phyloP scores from a whole-genome alignment of 495 filamentous ascomycete species.

The Trichocladium antarcticum region DNA sequence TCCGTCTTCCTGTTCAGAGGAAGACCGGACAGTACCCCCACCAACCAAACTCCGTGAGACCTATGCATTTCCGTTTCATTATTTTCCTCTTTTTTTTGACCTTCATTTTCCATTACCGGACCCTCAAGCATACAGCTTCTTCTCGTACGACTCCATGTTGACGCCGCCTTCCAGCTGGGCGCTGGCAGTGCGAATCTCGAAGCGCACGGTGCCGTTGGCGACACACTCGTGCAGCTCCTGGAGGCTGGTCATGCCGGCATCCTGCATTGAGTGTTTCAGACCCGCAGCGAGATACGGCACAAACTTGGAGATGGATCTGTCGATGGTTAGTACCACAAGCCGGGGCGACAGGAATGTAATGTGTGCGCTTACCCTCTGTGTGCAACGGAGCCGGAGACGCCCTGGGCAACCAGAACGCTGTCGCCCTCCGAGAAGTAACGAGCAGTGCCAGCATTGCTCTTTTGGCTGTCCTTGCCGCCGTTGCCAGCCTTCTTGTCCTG shows the following conservation, averaged over 20 bases:
- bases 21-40: not conserved
- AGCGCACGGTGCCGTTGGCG: constrained; percentile 65
- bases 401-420: constrained; percentile 87
- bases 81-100: not conserved
- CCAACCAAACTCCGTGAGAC: constrained; percentile 12
- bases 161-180: constrained; percentile 93
- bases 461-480: constrained; percentile 58
- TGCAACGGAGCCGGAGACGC: constrained; percentile 64
- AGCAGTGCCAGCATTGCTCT: constrained; percentile 90
- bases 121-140: constrained; percentile 83
- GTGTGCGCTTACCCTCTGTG: constrained; percentile 39
- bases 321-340: constrained; percentile 14
- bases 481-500: constrained; percentile 88
- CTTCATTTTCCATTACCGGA: constrained; percentile 5
- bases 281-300: constrained; percentile 90
- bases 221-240: constrained; percentile 65
- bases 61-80: not conserved
- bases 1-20: constrained; percentile 4
- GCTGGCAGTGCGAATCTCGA: constrained; percentile 88
- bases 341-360: not conserved
- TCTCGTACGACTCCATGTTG: constrained; percentile 96
- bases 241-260: constrained; percentile 77
- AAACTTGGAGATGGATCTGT: constrained; percentile 72
- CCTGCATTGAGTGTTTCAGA: constrained; percentile 93
- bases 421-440: constrained; percentile 98